A percentile compares a stretch with the other conserved stretches of the same genome.
Conservation (phyloP, 2,329 filamentous ascomycete genomes). For the Calonectria crousiana region DNA sequence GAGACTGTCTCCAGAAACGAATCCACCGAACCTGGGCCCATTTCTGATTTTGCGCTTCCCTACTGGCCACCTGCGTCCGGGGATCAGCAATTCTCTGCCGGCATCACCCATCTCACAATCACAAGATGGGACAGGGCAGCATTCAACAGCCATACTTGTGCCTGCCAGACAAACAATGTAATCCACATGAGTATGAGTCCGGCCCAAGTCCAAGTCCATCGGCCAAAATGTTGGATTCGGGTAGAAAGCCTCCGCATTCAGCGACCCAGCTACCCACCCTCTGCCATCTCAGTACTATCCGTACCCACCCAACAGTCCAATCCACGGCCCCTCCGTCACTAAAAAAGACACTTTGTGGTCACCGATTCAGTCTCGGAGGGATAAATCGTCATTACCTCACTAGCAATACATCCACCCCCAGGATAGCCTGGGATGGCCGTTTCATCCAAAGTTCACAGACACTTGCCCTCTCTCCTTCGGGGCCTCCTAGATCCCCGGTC, state of each 20-base stretch:
- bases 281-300: slow-evolving; percentile 11
- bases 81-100: neutral
- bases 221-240: neutral
- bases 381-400: slow-evolving; percentile 26
- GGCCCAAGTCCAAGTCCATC: neutral
- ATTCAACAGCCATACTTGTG: neutral
- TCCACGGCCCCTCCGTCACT: slow-evolving; percentile 27
- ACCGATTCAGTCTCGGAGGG: slow-evolving; percentile 25
- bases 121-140: neutral
- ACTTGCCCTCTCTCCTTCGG: neutral
- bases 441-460: slow-evolving; percentile 24
- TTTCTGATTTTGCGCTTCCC: neutral
- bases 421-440: slow-evolving; percentile 21
- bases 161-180: slow-evolving; percentile 5
- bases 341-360: slow-evolving; percentile 21
- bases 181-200: neutral
- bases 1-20: neutral
- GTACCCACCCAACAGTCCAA: slow-evolving; percentile 22
- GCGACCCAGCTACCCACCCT: slow-evolving; percentile 9
- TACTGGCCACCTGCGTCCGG: neutral
- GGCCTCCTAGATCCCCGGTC: slow-evolving; percentile 19
- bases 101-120: neutral
- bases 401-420: slow-evolving; percentile 16
- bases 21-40: neutral
- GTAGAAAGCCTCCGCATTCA: neutral